These are phyloP conservation scores for Leptodontidium sp. DNA, from an alignment of 2,329 filamentous ascomycete species.

Conservation along the genomic window DNA sequence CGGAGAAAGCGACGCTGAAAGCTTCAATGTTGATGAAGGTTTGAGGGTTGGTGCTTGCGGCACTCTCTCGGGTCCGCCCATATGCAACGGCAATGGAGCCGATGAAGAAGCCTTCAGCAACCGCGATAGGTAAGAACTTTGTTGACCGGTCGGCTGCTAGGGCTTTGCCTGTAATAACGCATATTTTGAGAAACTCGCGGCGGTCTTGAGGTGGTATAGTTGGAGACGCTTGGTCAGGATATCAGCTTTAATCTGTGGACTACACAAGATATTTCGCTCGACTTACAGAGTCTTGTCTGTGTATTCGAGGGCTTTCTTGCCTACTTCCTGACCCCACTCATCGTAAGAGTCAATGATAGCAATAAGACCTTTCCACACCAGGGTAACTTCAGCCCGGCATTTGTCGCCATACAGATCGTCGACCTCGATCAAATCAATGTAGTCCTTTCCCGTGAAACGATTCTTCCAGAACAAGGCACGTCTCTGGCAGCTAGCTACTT, in stretches of 20 bases:
- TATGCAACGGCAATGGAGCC: slow-evolving; percentile 17
- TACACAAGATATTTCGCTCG: not conserved
- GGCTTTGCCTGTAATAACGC: slow-evolving; percentile 4
- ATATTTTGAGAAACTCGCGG: slow-evolving; percentile 13
- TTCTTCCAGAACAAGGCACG: slow-evolving; percentile 21
- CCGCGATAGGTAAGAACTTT: slow-evolving; percentile 22
- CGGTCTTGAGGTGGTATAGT: not conserved
- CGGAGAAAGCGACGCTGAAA: slow-evolving; percentile 21
- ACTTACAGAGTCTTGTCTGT: slow-evolving; percentile 14
- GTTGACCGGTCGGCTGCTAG: slow-evolving; percentile 23
- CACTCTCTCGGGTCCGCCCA: slow-evolving; percentile 2
- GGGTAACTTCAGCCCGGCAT: slow-evolving; percentile 69
- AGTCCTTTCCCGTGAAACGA: not conserved
- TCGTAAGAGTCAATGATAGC: slow-evolving; percentile 23
- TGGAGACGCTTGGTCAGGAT: not conserved
- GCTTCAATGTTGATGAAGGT: slow-evolving; percentile 25
- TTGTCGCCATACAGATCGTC: not conserved
- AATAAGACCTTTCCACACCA: slow-evolving; percentile 70
- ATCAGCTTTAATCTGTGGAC: not conserved
- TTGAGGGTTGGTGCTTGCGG: slow-evolving; percentile 5
- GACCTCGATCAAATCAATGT: not conserved
- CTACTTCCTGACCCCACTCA: slow-evolving; percentile 22
- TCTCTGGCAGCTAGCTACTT: slow-evolving; percentile 22
- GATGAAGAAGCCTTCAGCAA: slow-evolving; percentile 23
- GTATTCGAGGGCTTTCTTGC: not conserved